Conservation (phyloP, 169 alveolate genomes). For the Plasmodium cynomolgi region DNA sequence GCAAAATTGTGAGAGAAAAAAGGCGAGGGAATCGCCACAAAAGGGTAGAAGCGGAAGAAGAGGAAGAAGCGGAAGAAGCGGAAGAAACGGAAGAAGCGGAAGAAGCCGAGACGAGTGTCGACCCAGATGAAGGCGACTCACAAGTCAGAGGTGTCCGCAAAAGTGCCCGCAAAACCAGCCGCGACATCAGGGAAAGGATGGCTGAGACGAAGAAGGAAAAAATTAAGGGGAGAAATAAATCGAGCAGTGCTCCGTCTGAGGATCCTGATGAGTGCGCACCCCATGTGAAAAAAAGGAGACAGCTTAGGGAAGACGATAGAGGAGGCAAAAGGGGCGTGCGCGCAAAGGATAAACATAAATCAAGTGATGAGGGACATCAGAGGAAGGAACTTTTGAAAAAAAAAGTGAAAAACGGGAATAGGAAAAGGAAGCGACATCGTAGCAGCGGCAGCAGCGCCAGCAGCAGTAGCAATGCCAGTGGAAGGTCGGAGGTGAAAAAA, state of each 20-base stretch:
- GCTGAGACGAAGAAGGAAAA: background rate
- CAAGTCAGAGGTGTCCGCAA: background rate
- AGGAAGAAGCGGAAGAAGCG: background rate
- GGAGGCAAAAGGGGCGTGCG: background rate
- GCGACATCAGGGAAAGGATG: background rate
- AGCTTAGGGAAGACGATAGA: background rate
- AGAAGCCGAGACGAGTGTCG: background rate
- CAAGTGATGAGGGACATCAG: background rate
- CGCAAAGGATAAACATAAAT: background rate
- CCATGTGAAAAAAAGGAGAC: background rate
- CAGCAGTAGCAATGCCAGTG: background rate
- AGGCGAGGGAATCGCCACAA: background rate
- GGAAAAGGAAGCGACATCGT: background rate
- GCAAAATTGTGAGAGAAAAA: background rate
- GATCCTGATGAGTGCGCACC: background rate
- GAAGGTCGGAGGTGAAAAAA: background rate
- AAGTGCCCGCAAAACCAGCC: background rate
- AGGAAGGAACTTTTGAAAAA: background rate
- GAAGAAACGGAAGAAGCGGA: background rate
- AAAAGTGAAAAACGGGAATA: background rate
- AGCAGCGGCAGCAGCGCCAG: background rate
- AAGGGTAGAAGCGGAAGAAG: background rate
- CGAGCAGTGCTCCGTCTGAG: background rate
- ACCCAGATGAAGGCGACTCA: background rate
- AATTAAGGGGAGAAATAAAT: background rate